A percentile compares a stretch with the other conserved stretches of the same genome.
These are phyloP conservation scores for Zygosaccharomyces sapae DNA, from an alignment of 1,139 yeast genomes.

Conservation along the genomic window DNA sequence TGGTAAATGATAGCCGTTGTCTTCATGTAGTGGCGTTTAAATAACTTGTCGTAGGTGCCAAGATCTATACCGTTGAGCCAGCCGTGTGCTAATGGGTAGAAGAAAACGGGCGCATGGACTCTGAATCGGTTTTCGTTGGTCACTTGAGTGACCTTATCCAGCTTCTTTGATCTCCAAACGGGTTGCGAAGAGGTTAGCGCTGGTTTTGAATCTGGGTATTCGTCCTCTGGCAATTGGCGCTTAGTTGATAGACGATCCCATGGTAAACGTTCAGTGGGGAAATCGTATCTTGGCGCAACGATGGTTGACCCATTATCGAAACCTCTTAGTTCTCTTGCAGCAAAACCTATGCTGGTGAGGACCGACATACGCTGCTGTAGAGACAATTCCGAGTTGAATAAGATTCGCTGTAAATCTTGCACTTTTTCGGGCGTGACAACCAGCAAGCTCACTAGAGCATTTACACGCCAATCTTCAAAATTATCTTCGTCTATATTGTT, in stretches of 20 bases:
- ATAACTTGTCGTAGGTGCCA: slow-evolving; percentile 37
- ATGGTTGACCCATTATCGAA: slow-evolving; percentile 43
- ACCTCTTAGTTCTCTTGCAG: slow-evolving; percentile 64
- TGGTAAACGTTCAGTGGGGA: slow-evolving; percentile 36
- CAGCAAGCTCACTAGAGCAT: slow-evolving; percentile 53
- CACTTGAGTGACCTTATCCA: slow-evolving; percentile 19
- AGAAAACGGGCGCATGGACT: slow-evolving; percentile 34
- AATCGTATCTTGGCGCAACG: slow-evolving; percentile 36
- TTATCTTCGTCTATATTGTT: slow-evolving; percentile 47
- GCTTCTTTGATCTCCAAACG: slow-evolving; percentile 36
- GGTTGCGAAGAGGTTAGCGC: slow-evolving; percentile 11
- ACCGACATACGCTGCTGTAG: slow-evolving; percentile 60
- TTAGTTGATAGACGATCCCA: slow-evolving; percentile 19
- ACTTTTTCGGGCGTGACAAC: slow-evolving; percentile 45
- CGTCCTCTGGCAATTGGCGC: slow-evolving; percentile 5
- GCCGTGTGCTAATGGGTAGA: slow-evolving; percentile 40
- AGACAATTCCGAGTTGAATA: slow-evolving; percentile 61
- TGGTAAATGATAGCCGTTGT: slow-evolving; percentile 35
- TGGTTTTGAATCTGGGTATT: slow-evolving; percentile 16
- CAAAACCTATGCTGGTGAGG: slow-evolving; percentile 52
- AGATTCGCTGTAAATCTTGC: slow-evolving; percentile 40
- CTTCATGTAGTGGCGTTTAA: slow-evolving; percentile 38
- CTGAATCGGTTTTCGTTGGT: slow-evolving; percentile 32
- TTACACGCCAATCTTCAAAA: slow-evolving; percentile 57
- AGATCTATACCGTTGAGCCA: slow-evolving; percentile 39